Evolutionary conservation across 805 yeast genomes (phyloP).

Genomic region (Metschnikowia baotianmanensis): DNA sequence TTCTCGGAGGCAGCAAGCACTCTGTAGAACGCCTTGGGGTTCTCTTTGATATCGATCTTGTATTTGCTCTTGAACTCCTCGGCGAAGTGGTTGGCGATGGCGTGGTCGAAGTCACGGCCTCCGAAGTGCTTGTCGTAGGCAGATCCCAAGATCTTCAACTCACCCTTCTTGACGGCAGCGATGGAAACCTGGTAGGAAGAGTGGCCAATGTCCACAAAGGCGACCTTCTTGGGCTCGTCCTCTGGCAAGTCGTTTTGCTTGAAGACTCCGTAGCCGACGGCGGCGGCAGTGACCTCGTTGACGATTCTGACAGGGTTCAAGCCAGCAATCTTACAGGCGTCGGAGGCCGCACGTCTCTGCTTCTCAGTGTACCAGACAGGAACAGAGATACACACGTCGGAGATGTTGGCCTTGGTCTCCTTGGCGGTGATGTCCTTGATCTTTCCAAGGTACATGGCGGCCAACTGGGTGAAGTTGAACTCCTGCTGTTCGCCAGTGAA

Average conservation of each 20-base stretch:
- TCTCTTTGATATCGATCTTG: slow-evolving; percentile 87
- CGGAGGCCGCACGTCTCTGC: slow-evolving; percentile 94
- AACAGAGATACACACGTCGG: slow-evolving; percentile 90
- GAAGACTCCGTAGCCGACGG: slow-evolving; percentile 98
- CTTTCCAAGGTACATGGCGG: slow-evolving; percentile 94
- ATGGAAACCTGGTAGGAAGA: slow-evolving; percentile 88
- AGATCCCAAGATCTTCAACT: slow-evolving; percentile 86
- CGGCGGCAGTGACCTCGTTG: slow-evolving; percentile 97
- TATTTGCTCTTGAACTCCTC: slow-evolving; percentile 87
- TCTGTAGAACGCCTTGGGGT: slow-evolving; percentile 95
- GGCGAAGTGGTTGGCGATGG: slow-evolving; percentile 93
- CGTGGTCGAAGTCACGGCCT: slow-evolving; percentile 95
- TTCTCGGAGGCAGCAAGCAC: slow-evolving; percentile 88
- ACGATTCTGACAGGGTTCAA: slow-evolving; percentile 97
- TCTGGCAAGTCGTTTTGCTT: slow-evolving; percentile 91
- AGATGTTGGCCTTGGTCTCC: slow-evolving; percentile 79
- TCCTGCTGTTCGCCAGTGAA: slow-evolving; percentile 73
- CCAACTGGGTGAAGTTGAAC: slow-evolving; percentile 85
- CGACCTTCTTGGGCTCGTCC: slow-evolving; percentile 85
- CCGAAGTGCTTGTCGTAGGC: slow-evolving; percentile 96
- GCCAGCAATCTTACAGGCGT: slow-evolving; percentile 94
- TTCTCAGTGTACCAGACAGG: slow-evolving; percentile 97
- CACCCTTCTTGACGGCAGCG: slow-evolving; percentile 93
- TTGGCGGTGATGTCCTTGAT: slow-evolving; percentile 73
- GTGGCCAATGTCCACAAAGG: slow-evolving; percentile 96